A percentile compares a stretch with the other conserved stretches of the same genome.
Conservation (phyloP, 768 basidiomycete genomes). For the Psilocybe azurescens region DNA sequence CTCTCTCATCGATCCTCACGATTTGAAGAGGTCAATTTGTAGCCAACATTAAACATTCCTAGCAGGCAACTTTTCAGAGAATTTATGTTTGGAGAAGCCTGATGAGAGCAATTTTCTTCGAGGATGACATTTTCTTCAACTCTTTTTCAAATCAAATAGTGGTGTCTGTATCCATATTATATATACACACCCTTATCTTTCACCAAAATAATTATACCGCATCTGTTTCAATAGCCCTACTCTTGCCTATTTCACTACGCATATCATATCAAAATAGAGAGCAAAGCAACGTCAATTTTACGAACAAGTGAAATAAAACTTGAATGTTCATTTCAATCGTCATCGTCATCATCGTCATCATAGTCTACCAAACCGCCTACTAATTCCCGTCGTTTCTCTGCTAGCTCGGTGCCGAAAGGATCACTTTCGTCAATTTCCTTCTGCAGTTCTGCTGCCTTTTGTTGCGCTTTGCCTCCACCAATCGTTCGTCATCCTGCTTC, state of each 20-base stretch:
- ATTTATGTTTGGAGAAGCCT: constrained; percentile 20
- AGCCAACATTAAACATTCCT: constrained; percentile 36
- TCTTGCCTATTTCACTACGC: too few relatives aligned
- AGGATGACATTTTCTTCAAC: constrained; percentile 25
- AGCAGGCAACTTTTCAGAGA: constrained; percentile 19
- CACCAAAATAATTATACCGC: too few relatives aligned
- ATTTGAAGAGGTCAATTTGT: constrained; percentile 40
- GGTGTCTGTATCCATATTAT: too few relatives aligned
- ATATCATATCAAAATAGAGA: too few relatives aligned
- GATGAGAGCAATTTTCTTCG: constrained; percentile 9
- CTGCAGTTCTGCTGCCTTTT: constrained; percentile 60
- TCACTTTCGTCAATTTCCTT: constrained; percentile 57
- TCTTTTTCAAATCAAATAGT: too few relatives aligned
- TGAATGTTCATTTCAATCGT: constrained; percentile 4
- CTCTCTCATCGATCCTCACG: constrained; percentile 37
- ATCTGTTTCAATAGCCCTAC: too few relatives aligned
- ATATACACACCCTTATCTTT: too few relatives aligned
- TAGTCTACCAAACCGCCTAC: constrained; percentile 68
- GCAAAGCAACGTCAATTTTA: too few relatives aligned
- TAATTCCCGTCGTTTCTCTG: constrained; percentile 39
- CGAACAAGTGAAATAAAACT: too few relatives aligned
- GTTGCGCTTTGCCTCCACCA: constrained; percentile 70
- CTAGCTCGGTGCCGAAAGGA: constrained; percentile 71
- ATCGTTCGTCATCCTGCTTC: constrained; percentile 73
- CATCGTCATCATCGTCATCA: constrained; percentile 45